Conservation (phyloP, 495 filamentous ascomycete species). For the Penicillium nucicola region DNA sequence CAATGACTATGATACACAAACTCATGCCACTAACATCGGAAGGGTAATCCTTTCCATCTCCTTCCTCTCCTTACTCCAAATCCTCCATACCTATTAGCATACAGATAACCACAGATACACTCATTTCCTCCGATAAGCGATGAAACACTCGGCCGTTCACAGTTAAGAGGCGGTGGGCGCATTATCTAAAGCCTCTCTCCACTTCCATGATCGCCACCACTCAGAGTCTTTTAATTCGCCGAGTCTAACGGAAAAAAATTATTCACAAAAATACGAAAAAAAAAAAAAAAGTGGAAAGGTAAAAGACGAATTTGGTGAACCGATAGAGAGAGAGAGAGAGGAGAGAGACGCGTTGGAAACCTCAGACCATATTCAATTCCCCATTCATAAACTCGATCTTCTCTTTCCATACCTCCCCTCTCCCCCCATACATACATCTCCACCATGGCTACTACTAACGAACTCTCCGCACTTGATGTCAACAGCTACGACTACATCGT, state of each 20-base stretch:
- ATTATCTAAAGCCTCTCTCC: conserved; percentile 2
- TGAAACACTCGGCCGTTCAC: not conserved
- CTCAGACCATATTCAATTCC: conserved; percentile 3
- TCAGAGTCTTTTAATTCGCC: conserved; percentile 4
- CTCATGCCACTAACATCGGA: not conserved
- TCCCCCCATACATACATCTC: conserved; percentile 3
- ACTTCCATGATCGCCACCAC: conserved; percentile 2
- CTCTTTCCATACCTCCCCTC: not conserved
- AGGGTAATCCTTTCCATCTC: not conserved
- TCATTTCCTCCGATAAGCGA: not conserved
- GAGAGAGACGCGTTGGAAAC: not conserved
- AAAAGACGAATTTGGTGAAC: not conserved
- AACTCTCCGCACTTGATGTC: conserved; percentile 55
- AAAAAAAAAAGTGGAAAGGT: not conserved
- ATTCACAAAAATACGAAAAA: not conserved
- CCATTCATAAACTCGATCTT: not conserved
- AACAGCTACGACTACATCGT: conserved; percentile 82
- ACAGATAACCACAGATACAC: not conserved
- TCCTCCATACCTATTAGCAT: too few species aligned
- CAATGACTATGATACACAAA: too few species aligned
- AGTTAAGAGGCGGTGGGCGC: not conserved
- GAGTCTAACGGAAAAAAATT: not conserved
- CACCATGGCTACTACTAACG: conserved; percentile 58
- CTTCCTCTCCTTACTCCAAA: not conserved
- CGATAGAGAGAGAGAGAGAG: too few species aligned